phyloP scores from a whole-genome alignment of 371 early-diverging fungal genomes.

The Actinomortierella wolfii region DNA sequence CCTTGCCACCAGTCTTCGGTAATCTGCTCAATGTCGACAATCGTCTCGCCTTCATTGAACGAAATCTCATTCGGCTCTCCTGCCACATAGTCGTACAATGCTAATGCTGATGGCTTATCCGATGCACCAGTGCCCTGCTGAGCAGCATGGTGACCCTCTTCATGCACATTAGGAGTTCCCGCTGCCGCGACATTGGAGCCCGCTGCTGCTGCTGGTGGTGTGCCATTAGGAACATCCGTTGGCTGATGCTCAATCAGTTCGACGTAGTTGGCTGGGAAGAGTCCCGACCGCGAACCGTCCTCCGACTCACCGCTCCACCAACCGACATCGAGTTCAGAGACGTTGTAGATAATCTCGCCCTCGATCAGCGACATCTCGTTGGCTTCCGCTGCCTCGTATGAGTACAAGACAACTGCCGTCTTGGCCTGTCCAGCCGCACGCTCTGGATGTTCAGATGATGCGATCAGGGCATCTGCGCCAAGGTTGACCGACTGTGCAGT shows the following conservation, averaged over 20 bases:
- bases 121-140: conserved; percentile 23
- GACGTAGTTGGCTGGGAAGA: conserved; percentile 89
- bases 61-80: conserved; percentile 89
- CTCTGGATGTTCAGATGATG: conserved; percentile 35
- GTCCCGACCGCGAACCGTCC: conserved; percentile 78
- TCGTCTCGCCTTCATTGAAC: conserved; percentile 76
- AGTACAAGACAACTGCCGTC: conserved; percentile 73
- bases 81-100: conserved; percentile 86
- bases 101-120: conserved; percentile 59
- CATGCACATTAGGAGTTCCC: conserved; percentile 11
- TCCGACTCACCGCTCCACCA: conserved; percentile 89
- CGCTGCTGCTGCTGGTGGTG: conserved; percentile 5
- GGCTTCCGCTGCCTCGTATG: conserved; percentile 78
- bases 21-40: conserved; percentile 80
- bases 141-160: conserved; percentile 9
- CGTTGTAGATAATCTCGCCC: conserved; percentile 76
- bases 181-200: conserved; percentile 26
- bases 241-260: conserved; percentile 61
- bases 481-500: conserved; percentile 23
- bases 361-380: conserved; percentile 88
- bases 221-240: conserved; percentile 17
- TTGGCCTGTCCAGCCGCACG: conserved; percentile 39
- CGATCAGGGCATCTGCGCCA: conserved; percentile 19
- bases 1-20: conserved; percentile 96
- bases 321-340: conserved; percentile 80